Conservation (phyloP, 75 land plant genomes). For the Pinus taeda region DNA sequence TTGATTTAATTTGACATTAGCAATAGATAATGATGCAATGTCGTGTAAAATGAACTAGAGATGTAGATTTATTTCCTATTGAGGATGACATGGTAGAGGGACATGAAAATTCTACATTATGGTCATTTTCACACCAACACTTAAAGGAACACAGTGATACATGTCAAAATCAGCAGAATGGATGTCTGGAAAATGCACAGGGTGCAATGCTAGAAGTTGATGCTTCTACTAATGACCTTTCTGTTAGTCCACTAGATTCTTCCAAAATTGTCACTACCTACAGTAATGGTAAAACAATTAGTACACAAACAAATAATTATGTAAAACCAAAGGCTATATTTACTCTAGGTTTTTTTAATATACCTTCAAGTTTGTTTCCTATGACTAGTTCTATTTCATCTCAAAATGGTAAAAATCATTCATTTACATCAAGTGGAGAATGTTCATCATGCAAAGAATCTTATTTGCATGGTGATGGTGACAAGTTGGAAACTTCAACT, state of each 20-base stretch:
- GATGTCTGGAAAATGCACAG: neutral
- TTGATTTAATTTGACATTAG: neutral
- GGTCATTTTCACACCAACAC: neutral
- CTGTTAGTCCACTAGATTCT: neutral
- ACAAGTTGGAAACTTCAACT: neutral
- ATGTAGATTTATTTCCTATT: neutral
- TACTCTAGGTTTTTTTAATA: slow-evolving; percentile 37
- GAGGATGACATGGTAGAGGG: neutral
- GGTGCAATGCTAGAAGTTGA: neutral
- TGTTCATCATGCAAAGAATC: neutral
- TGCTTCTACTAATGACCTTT: neutral
- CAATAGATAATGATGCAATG: neutral
- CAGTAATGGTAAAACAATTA: neutral
- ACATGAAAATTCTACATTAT: neutral
- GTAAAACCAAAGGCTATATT: slow-evolving; percentile 20
- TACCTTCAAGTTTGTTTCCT: neutral
- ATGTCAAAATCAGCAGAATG: neutral
- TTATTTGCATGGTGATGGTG: neutral
- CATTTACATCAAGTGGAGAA: neutral
- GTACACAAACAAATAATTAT: neutral
- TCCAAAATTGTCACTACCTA: neutral
- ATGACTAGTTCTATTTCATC: neutral
- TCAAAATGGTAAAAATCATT: neutral
- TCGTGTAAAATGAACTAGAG: neutral
- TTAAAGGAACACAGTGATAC: neutral